Conservation (phyloP, 2,329 filamentous ascomycete genomes). For the Fusarium sp. region DNA sequence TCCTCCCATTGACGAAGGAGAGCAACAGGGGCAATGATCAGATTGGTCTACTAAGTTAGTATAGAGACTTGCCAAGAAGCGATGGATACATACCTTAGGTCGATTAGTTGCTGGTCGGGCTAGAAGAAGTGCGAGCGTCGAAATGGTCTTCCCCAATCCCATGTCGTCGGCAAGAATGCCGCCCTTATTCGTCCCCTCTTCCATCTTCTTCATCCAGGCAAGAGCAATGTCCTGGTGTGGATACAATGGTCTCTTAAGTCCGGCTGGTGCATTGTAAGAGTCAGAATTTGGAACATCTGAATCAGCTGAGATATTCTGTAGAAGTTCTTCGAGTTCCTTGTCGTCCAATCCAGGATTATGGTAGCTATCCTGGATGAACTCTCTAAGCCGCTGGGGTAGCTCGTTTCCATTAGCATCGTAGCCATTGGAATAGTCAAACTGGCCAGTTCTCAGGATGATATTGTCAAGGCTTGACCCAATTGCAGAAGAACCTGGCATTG, state of each 20-base stretch:
- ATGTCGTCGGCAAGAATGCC: conserved; percentile 95
- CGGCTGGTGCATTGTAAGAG: conserved; percentile 78
- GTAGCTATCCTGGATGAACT: conserved; percentile 55
- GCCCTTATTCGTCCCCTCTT: conserved; percentile 83
- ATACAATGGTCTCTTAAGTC: conserved; percentile 79
- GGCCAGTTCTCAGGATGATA: conserved; percentile 58
- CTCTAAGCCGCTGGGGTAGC: conserved; percentile 53
- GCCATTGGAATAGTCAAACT: conserved; percentile 56
- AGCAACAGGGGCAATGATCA: conserved; percentile 86
- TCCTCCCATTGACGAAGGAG: conserved; percentile 88
- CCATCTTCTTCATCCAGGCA: conserved; percentile 87
- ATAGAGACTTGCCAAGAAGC: not conserved
- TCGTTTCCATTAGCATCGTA: conserved; percentile 57
- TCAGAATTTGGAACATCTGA: conserved; percentile 73
- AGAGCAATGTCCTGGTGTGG: conserved; percentile 88
- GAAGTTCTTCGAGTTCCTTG: conserved; percentile 78
- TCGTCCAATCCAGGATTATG: conserved; percentile 60
- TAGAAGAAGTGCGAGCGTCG: conserved; percentile 83
- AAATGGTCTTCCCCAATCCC: conserved; percentile 92
- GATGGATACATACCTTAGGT: conserved; percentile 51
- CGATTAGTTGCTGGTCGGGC: conserved; percentile 70
- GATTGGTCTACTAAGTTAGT: conserved; percentile 75
- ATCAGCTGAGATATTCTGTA: conserved; percentile 82
- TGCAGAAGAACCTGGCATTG: conserved; percentile 13
- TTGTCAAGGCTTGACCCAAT: conserved; percentile 47